These are phyloP conservation scores for Solanum pennellii DNA, from an alignment of 257 asterid species.

Conservation along the genomic window DNA sequence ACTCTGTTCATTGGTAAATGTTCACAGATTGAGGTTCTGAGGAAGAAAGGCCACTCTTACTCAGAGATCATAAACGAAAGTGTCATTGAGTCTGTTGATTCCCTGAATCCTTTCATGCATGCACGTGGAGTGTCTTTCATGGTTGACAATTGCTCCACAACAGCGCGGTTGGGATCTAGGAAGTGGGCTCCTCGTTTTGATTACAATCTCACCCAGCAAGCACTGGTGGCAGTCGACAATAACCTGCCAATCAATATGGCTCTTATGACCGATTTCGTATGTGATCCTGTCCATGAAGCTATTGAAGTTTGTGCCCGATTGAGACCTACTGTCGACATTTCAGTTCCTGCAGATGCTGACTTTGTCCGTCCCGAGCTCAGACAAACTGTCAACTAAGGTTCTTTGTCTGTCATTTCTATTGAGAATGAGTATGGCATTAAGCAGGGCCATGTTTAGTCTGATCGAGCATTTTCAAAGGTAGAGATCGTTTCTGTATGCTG, in stretches of 20 bases:
- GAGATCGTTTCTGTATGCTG: neutral
- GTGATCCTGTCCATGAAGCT: conserved; percentile 79
- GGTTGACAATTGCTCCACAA: conserved; percentile 97
- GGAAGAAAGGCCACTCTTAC: conserved; percentile 95
- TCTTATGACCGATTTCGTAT: conserved; percentile 72
- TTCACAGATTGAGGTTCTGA: conserved; percentile 69
- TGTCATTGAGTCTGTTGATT: conserved; percentile 88
- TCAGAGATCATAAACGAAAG: conserved; percentile 92
- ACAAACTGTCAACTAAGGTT: conserved; percentile 33
- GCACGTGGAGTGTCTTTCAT: conserved; percentile 96
- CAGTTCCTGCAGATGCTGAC: conserved; percentile 83
- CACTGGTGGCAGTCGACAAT: conserved; percentile 71
- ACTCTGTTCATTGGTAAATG: neutral
- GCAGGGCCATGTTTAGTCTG: neutral
- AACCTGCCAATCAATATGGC: conserved; percentile 55
- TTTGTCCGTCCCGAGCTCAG: conserved; percentile 91
- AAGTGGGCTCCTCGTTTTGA: conserved; percentile 96
- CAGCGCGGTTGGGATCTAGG: conserved; percentile 84
- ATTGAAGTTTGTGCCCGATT: conserved; percentile 75
- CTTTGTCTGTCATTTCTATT: neutral
- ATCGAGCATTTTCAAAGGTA: neutral
- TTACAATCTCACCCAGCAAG: conserved; percentile 83
- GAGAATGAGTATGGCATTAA: neutral
- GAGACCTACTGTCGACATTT: conserved; percentile 93
- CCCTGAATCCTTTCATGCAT: conserved; percentile 94